Evolutionary conservation across 202 grass and related monocot species (phyloP).

Genomic region (Cymbopogon flexuosus): DNA sequence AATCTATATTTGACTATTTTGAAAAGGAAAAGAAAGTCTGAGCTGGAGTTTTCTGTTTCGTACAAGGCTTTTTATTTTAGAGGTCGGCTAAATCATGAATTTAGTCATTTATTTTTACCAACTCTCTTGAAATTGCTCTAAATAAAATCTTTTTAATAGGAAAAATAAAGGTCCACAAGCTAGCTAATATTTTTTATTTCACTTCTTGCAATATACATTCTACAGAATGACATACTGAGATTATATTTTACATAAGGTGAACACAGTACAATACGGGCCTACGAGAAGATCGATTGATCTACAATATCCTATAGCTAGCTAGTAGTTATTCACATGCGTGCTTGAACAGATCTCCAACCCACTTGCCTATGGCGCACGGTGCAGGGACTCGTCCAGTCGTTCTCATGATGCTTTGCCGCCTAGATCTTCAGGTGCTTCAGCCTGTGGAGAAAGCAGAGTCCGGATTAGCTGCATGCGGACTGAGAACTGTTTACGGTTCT

Average conservation of each 20-base stretch:
- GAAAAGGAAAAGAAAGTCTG: no score
- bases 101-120: no score
- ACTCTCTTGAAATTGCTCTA: no score
- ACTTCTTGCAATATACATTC: background rate
- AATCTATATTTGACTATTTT: no score
- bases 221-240: background rate
- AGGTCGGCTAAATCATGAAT: no score
- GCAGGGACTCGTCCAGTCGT: background rate
- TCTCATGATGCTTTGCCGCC: background rate
- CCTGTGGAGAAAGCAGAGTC: no score
- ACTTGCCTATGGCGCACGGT: background rate
- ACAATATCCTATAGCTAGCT: background rate
- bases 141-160: background rate
- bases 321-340: constrained; percentile 24
- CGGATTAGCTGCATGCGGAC: no score
- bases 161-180: background rate
- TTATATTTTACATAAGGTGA: background rate
- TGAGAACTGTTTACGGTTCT: no score
- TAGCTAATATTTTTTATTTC: background rate
- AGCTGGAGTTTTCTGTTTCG: no score
- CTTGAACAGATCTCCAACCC: background rate
- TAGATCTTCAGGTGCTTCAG: no score
- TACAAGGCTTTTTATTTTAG: no score
- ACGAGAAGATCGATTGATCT: constrained; percentile 4
- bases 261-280: background rate